Percentiles rank a stretch among this genome's conserved stretches.
Conservation (phyloP, 1,139 yeast species). For the Suhomyces coccinellae region DNA sequence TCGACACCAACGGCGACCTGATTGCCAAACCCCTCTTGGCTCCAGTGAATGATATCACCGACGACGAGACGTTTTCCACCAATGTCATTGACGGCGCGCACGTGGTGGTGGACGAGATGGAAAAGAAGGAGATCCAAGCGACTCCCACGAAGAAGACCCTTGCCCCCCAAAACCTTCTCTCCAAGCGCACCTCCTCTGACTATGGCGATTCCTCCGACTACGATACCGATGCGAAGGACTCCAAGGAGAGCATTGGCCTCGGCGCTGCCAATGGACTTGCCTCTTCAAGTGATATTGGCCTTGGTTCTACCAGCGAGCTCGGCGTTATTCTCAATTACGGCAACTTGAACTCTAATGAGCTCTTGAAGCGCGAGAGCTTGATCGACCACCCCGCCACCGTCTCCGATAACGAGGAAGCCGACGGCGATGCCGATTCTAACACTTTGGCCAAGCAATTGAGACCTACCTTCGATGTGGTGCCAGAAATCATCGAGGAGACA, state of each 20-base stretch:
- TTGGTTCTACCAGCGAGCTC: constrained; percentile 16
- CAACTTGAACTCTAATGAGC: constrained; percentile 17
- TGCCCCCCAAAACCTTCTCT: too few species aligned
- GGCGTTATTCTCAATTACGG: constrained; percentile 26
- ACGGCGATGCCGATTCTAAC: constrained; percentile 20
- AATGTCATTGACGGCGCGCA: constrained; percentile 5
- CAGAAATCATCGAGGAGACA: constrained; percentile 28
- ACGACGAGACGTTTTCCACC: constrained; percentile 10
- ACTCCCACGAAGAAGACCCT: background rate
- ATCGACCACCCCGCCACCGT: constrained; percentile 12
- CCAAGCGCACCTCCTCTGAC: background rate
- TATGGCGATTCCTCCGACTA: background rate
- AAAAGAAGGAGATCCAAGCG: constrained; percentile 16
- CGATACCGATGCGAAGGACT: constrained; percentile 8
- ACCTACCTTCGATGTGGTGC: constrained; percentile 35
- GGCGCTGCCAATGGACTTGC: background rate
- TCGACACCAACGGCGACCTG: background rate
- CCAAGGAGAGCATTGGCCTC: background rate
- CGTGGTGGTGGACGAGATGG: constrained; percentile 24
- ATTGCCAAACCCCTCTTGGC: constrained; percentile 16
- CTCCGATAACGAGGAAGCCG: constrained; percentile 20
- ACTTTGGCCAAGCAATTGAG: constrained; percentile 28
- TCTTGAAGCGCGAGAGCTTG: constrained; percentile 11
- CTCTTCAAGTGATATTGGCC: background rate
- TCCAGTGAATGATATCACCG: constrained; percentile 11